Conservation (phyloP, 1,284 basidiomycete species). For the Moesziomyces sp. region DNA sequence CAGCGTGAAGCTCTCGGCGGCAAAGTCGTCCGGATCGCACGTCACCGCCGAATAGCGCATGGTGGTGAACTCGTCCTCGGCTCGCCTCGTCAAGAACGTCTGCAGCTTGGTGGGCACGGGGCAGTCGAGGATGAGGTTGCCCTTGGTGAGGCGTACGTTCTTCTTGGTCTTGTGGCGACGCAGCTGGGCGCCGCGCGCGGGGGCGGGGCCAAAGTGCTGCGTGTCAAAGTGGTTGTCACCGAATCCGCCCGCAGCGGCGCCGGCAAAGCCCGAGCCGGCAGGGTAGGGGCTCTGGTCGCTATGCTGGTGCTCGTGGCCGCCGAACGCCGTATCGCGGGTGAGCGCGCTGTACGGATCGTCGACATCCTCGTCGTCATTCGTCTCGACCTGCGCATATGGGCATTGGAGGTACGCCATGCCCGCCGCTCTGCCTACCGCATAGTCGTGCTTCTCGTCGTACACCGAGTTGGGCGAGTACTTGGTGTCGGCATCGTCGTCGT, state of each 20-base stretch:
- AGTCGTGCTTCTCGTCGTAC: conserved; percentile 47
- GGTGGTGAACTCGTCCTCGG: conserved; percentile 83
- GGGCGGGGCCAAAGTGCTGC: conserved; percentile 65
- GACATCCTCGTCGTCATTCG: conserved; percentile 18
- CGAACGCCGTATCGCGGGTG: conserved; percentile 29
- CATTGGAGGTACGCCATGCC: conserved; percentile 27
- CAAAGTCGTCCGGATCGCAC: conserved; percentile 83
- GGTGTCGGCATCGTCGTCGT: conserved; percentile 34
- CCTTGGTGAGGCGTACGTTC: conserved; percentile 66
- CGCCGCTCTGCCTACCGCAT: conserved; percentile 9
- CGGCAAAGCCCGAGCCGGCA: background rate
- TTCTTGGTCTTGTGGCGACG: conserved; percentile 69
- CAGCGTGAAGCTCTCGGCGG: conserved; percentile 82
- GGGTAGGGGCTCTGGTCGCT: conserved; percentile 14
- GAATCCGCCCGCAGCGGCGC: conserved; percentile 2
- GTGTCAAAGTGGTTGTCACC: conserved; percentile 51
- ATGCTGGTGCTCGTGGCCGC: conserved; percentile 2
- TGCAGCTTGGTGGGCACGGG: conserved; percentile 66
- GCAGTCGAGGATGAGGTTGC: conserved; percentile 68
- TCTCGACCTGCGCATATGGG: conserved; percentile 29
- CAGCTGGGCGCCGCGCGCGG: conserved; percentile 59
- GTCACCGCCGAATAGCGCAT: conserved; percentile 71
- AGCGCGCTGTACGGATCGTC: conserved; percentile 24
- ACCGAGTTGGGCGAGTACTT: conserved; percentile 32
- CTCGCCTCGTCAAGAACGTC: conserved; percentile 78